phyloP scores from a whole-genome alignment of 768 basidiomycete genomes.

The Amanita muscaria region DNA sequence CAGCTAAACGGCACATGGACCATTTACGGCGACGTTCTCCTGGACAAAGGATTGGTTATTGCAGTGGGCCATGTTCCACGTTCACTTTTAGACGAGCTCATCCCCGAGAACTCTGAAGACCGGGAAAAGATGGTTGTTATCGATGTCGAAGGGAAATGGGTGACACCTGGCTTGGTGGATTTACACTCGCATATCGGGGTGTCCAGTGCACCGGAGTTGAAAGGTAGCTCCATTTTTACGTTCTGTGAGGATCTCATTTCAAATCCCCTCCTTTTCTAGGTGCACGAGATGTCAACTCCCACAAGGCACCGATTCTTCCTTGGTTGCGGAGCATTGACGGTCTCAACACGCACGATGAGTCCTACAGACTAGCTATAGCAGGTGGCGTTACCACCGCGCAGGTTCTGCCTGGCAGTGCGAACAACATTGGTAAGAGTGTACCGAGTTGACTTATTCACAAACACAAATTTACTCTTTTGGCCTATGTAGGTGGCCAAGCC shows the following conservation, averaged over 20 bases:
- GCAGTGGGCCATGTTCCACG: conserved; percentile 34
- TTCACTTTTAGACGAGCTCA: conserved; percentile 12
- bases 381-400: conserved; percentile 65
- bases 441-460: not conserved
- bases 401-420: conserved; percentile 53
- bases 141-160: conserved; percentile 59
- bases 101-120: not conserved
- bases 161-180: conserved; percentile 35
- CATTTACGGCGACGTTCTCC: conserved; percentile 47
- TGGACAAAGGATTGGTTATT: conserved; percentile 58
- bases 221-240: conserved; percentile 17
- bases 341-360: conserved; percentile 60
- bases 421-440: conserved; percentile 38
- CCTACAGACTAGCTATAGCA: conserved; percentile 42
- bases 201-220: conserved; percentile 21
- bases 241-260: too few species aligned
- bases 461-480: not conserved
- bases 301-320: conserved; percentile 35
- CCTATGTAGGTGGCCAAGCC: conserved; percentile 56
- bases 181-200: conserved; percentile 39
- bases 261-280: too few species aligned
- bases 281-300: conserved; percentile 45
- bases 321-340: conserved; percentile 61
- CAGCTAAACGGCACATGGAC: conserved; percentile 45
- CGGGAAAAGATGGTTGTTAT: conserved; percentile 26